Evolutionary conservation across 176 grass and related monocot species (phyloP).

Genomic region (Triticum dicoccoides): DNA sequence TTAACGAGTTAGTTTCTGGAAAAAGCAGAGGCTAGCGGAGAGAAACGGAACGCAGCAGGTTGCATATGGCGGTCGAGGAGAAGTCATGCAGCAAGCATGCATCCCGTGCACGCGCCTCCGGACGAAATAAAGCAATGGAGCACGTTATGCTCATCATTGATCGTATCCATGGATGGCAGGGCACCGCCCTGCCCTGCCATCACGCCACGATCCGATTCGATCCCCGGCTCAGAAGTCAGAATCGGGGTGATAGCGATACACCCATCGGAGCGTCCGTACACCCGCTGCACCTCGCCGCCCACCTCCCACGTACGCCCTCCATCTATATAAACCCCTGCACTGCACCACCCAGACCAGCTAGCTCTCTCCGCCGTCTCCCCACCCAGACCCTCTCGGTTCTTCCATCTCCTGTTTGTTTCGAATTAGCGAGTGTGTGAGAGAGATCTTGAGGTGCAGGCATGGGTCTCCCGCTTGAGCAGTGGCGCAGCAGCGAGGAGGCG

Average conservation of each 20-base stretch:
- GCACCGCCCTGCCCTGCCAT: background rate
- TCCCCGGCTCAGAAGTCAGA: background rate
- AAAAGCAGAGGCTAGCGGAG: no score
- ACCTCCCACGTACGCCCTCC: background rate
- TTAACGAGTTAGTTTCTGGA: no score
- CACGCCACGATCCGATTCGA: background rate
- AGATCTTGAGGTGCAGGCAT: background rate
- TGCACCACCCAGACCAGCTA: background rate
- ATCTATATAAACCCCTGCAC: background rate
- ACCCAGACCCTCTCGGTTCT: background rate
- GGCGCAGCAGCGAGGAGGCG: background rate
- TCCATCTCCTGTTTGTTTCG: background rate
- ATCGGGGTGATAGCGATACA: background rate
- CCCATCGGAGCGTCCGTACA: background rate
- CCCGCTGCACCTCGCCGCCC: no score
- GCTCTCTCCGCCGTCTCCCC: background rate
- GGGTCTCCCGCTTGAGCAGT: constrained; percentile 23
- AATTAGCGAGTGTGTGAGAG: background rate
- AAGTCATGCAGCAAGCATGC: background rate
- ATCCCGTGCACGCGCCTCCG: background rate
- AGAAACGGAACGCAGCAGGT: background rate
- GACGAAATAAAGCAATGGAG: constrained; percentile 1
- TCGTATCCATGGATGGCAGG: background rate
- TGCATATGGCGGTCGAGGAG: background rate
- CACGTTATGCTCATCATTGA: background rate